Conservation (phyloP, 257 asterid genomes). For the Lantana camara region DNA sequence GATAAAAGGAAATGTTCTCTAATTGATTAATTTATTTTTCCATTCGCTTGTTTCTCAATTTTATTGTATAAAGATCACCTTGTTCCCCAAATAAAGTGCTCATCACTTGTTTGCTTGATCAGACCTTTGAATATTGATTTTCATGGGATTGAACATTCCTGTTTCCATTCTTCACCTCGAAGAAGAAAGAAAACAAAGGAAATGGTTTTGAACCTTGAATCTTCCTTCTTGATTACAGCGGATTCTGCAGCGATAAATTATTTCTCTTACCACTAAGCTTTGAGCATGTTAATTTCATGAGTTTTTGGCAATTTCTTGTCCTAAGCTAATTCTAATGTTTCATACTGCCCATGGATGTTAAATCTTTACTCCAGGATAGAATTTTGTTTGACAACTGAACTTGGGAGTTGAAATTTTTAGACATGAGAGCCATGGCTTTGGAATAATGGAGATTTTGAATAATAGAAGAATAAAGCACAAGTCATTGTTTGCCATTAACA, state of each 20-base stretch:
- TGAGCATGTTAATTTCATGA: no score
- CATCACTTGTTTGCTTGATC: no score
- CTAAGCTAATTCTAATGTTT: neutral
- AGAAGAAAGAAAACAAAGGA: neutral
- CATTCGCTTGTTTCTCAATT: neutral
- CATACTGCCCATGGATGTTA: constrained; percentile 1
- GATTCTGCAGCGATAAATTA: constrained; percentile 62
- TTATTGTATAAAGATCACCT: neutral
- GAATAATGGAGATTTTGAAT: neutral
- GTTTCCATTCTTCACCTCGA: no score
- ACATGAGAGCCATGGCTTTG: neutral
- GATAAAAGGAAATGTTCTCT: neutral
- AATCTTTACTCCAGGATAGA: neutral
- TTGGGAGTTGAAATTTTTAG: neutral
- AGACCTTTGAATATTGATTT: neutral
- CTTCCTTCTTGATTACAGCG: constrained; percentile 36
- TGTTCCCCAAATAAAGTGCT: no score
- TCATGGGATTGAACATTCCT: no score
- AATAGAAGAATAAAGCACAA: neutral
- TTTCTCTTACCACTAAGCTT: no score
- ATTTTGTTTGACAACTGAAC: constrained; percentile 10
- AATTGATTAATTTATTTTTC: neutral
- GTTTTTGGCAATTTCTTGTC: no score
- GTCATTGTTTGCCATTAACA: constrained; percentile 30
- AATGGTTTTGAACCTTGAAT: constrained; percentile 2